Evolutionary conservation across 495 filamentous ascomycete genomes (phyloP).

Genomic region (Penicillium turbatum): DNA sequence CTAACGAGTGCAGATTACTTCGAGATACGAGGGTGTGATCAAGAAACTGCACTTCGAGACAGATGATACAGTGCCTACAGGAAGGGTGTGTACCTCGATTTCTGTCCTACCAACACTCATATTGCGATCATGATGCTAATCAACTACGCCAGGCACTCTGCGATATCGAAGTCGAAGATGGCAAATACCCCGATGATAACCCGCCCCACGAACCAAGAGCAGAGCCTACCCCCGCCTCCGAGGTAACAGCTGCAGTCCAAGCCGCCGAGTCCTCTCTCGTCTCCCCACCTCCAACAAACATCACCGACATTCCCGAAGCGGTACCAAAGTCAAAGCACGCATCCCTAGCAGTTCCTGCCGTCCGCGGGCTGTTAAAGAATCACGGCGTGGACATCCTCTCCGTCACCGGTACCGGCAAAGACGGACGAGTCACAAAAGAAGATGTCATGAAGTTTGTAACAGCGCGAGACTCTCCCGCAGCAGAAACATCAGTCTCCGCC

Average conservation of each 20-base stretch:
- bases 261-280: constrained; percentile 16
- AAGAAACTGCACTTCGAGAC: constrained; percentile 95
- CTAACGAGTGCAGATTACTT: constrained; percentile 65
- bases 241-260: constrained; percentile 15
- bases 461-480: constrained; percentile 21
- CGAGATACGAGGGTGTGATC: constrained; percentile 88
- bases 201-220: constrained; percentile 32
- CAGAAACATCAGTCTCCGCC: constrained; percentile 2
- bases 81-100: constrained; percentile 48
- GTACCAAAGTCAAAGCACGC: constrained; percentile 50
- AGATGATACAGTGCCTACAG: constrained; percentile 93
- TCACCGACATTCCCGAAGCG: not conserved
- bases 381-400: constrained; percentile 70
- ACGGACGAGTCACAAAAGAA: constrained; percentile 88
- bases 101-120: not conserved
- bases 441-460: constrained; percentile 74
- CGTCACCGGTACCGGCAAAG: constrained; percentile 80
- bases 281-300: constrained; percentile 4
- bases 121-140: constrained; percentile 7
- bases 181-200: constrained; percentile 53
- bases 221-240: constrained; percentile 17
- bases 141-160: constrained; percentile 39
- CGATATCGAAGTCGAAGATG: constrained; percentile 56
- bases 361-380: constrained; percentile 80
- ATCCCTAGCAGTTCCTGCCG: constrained; percentile 83